Percentiles rank a stretch among this genome's conserved stretches.
phyloP scores from a whole-genome alignment of 2,329 filamentous ascomycete species.

The Alternaria sp. region DNA sequence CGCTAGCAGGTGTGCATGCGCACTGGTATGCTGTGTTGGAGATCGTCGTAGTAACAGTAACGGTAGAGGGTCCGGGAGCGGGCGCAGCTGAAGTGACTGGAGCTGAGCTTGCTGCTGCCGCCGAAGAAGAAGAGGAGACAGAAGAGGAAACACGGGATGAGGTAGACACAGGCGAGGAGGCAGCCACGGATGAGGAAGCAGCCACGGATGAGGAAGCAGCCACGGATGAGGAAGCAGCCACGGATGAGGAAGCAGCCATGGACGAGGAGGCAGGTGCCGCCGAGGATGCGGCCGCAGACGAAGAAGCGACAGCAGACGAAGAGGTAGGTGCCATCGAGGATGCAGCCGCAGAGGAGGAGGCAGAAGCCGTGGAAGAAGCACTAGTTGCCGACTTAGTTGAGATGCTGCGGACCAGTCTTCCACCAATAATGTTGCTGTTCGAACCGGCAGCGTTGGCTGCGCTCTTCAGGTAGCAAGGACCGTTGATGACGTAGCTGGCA shows the following conservation, averaged over 20 bases:
- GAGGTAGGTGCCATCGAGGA: background rate
- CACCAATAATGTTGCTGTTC: constrained; percentile 22
- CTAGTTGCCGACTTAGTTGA: background rate
- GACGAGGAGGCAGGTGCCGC: background rate
- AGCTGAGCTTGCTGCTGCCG: background rate
- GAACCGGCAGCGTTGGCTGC: background rate
- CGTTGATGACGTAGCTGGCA: constrained; percentile 23
- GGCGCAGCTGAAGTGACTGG: background rate
- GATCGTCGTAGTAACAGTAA: constrained; percentile 18
- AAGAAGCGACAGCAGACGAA: background rate
- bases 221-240: background rate
- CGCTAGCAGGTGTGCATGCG: constrained; percentile 13
- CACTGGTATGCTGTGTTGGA: constrained; percentile 13
- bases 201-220: background rate
- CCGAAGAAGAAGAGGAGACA: background rate
- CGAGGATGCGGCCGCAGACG: background rate
- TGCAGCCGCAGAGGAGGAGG: background rate
- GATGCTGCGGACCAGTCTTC: constrained; percentile 9
- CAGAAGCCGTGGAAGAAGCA: background rate
- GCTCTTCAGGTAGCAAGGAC: constrained; percentile 27
- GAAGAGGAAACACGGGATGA: background rate
- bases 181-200: background rate
- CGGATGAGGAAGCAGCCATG: background rate
- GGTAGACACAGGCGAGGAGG: background rate
- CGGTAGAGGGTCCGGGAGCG: constrained; percentile 4